Base-by-base conservation (phyloP, 331 rosid species). In the Saraca asoca region DNA sequence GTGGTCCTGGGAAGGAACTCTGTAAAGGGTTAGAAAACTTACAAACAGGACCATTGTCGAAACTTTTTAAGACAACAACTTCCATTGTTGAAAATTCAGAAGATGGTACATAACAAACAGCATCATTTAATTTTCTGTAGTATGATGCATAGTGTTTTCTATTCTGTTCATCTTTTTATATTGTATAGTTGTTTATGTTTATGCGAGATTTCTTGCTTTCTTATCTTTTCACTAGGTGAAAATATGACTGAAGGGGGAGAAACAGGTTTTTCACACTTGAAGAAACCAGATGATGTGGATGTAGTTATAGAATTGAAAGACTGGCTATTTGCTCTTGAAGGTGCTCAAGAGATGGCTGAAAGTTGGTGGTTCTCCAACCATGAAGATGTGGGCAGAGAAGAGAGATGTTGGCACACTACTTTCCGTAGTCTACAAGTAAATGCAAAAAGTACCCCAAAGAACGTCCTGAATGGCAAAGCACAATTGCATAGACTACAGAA, bases 281-380 rank as follows among this genome's bases (percentile, higher is more conserved):
- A 89, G 75, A 89, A 83, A 80, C 91, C 98, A 57, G 95, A 87
- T 77, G 88, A 89, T 69, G 86, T 92, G 62, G 91, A 87, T 33
- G 84, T 92, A 61, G 81, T 85, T 38, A 52, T 92, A 62, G 91
- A 82, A 82, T 82, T 92, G 79, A 87, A 73, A 78, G 91, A 89
- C 77, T 89, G 98, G 98, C 70, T 92, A 72, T 89, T 92, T 81
- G 96, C 96, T 79, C 95, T 92, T 64, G 98, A 92, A 85, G 95
- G 91, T 63, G 86, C 80, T 38, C 84, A 82, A 52, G 95, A 89
- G 76, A 80, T 73, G 82, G 82, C 87, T 78, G 95, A 85, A 79
- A 81, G 78, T 51, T 79, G 86, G 90, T 80, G 91, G 92, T 83
- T 80, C 75, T 75, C 78, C 53, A 75, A 67, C 81, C 79, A 76